Conservation (phyloP, 805 yeast genomes). For the Yamadazyma akitaensis region DNA sequence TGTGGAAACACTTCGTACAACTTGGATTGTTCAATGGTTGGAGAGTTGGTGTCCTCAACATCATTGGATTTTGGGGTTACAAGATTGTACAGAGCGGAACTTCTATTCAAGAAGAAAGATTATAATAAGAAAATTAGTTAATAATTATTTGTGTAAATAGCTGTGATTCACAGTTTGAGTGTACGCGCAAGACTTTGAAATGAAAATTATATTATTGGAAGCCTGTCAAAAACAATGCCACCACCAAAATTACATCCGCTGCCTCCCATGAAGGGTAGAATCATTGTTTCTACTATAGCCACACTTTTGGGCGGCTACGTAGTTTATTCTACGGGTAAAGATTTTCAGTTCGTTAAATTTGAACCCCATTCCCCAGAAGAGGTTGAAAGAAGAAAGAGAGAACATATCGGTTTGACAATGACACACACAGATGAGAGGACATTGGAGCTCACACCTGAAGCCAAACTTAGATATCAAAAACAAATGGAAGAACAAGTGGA, state of each 20-base stretch:
- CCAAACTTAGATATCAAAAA: slow-evolving; percentile 30
- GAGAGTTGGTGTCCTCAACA: slow-evolving; percentile 79
- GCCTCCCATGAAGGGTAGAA: slow-evolving; percentile 32
- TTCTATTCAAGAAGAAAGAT: slow-evolving; percentile 33
- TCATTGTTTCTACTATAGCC: slow-evolving; percentile 38
- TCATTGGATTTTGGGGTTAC: slow-evolving; percentile 81
- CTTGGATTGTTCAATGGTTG: slow-evolving; percentile 74
- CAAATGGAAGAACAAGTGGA: slow-evolving; percentile 18
- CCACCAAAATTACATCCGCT: slow-evolving; percentile 17
- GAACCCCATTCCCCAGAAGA: slow-evolving; percentile 39
- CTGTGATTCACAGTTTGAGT: neutral
- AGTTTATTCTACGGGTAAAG: slow-evolving; percentile 31
- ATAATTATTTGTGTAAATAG: neutral
- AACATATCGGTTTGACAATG: slow-evolving; percentile 28
- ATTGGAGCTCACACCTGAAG: slow-evolving; percentile 42
- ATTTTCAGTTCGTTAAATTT: slow-evolving; percentile 38
- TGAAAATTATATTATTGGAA: neutral
- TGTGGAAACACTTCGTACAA: slow-evolving; percentile 27
- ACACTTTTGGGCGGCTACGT: slow-evolving; percentile 31
- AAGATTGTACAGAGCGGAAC: slow-evolving; percentile 49
- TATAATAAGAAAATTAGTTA: slow-evolving; percentile 13
- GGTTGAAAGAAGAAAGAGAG: slow-evolving; percentile 33
- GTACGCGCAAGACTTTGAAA: slow-evolving; percentile 2
- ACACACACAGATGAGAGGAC: slow-evolving; percentile 33
- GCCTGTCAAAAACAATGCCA: neutral